phyloP scores from a whole-genome alignment of 345 rosid species.

The Capsella bursapastoris region DNA sequence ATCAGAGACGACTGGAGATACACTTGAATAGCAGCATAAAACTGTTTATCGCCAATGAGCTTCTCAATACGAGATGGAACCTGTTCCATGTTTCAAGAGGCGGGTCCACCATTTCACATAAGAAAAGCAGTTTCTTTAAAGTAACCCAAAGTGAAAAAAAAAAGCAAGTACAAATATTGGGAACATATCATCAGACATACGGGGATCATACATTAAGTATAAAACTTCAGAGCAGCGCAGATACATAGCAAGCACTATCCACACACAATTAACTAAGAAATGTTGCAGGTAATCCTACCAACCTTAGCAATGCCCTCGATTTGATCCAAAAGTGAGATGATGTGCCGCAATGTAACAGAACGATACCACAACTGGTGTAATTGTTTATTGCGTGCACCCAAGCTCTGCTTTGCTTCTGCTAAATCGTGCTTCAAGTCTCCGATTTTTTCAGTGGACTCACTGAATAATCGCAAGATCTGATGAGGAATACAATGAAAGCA shows the following conservation, averaged over 20 bases:
- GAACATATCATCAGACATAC: constrained; percentile 30
- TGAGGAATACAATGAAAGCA: constrained; percentile 32
- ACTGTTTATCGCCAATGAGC: constrained; percentile 85
- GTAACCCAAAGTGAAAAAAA: constrained; percentile 8
- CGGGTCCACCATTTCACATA: constrained; percentile 16
- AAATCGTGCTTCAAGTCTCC: constrained; percentile 77
- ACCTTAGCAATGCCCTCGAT: constrained; percentile 99
- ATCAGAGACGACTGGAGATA: constrained; percentile 79
- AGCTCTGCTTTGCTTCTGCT: constrained; percentile 82
- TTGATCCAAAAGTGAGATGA: constrained; percentile 91
- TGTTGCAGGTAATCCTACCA: constrained; percentile 29
- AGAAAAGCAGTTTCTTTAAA: constrained; percentile 26
- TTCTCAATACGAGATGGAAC: constrained; percentile 90
- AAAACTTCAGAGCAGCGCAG: constrained; percentile 27
- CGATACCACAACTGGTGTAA: constrained; percentile 99
- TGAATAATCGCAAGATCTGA: constrained; percentile 94
- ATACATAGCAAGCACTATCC: constrained; percentile 33
- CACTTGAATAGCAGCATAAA: constrained; percentile 90
- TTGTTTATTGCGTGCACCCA: constrained; percentile 91
- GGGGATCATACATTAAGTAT: constrained; percentile 24
- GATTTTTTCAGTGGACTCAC: constrained; percentile 87
- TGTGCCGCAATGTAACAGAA: constrained; percentile 96
- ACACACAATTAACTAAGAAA: constrained; percentile 22
- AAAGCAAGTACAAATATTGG: constrained; percentile 1
- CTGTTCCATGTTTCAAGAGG: constrained; percentile 54